Conservation (phyloP, 73 alveolate genomes). For the Diophrys appendiculata region DNA sequence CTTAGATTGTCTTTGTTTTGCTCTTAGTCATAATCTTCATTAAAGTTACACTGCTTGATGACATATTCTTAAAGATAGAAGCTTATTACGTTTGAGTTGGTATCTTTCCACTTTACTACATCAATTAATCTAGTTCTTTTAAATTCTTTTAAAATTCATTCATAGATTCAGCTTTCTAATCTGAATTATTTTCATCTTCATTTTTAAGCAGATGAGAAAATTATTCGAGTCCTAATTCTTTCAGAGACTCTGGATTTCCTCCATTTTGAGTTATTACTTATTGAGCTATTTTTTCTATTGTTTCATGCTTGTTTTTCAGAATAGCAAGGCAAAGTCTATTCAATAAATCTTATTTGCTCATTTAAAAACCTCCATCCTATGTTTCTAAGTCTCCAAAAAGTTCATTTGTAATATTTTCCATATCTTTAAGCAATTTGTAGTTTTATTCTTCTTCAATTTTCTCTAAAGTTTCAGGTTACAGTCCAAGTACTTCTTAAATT, state of each 20-base stretch:
- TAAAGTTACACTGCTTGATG: neutral
- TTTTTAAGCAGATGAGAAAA: neutral
- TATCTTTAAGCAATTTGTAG: constrained; percentile 12
- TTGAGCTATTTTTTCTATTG: constrained; percentile 19
- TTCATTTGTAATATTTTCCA: constrained; percentile 6
- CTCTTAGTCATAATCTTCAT: constrained; percentile 12
- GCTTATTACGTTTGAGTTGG: constrained; percentile 10
- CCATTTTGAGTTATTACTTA: constrained; percentile 9
- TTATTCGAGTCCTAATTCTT: constrained; percentile 6
- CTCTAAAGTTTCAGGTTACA: constrained; percentile 20
- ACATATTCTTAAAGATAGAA: neutral
- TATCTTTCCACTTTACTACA: neutral
- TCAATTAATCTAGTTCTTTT: neutral
- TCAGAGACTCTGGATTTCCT: neutral
- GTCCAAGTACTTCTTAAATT: constrained; percentile 5
- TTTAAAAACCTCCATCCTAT: neutral
- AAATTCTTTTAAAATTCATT: neutral
- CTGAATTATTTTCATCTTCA: neutral
- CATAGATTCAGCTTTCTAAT: neutral
- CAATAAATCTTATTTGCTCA: constrained; percentile 1
- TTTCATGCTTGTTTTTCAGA: constrained; percentile 33
- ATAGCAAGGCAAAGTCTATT: constrained; percentile 25
- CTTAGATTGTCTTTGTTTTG: neutral
- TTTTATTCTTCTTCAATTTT: constrained; percentile 33
- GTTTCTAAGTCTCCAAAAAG: constrained; percentile 8